Conservation (phyloP, 805 yeast genomes). For the Starmera amethionina region DNA sequence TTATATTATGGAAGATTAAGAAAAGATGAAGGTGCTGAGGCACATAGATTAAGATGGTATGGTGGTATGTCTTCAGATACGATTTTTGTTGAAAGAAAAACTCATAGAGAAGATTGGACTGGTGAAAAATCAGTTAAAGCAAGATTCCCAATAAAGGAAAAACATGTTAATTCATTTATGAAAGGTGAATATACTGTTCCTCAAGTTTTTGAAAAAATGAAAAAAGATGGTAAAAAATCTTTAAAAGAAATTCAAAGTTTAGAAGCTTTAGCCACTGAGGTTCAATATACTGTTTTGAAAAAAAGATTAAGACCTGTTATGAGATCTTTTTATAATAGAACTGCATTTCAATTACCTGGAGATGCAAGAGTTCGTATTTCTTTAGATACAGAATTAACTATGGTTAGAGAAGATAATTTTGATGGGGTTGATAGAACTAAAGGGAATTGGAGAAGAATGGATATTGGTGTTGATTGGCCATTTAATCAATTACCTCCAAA, state of each 20-base stretch:
- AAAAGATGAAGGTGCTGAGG: constrained; percentile 98
- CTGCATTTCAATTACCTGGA: constrained; percentile 98
- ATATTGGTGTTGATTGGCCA: constrained; percentile 96
- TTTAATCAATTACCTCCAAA: constrained; percentile 74
- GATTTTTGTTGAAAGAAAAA: constrained; percentile 92
- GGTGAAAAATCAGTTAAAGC: constrained; percentile 99
- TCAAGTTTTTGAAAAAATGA: constrained; percentile 85
- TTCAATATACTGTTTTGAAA: constrained; percentile 81
- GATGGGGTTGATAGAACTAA: constrained; percentile 88
- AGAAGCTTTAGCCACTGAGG: constrained; percentile 87
- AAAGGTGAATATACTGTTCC: constrained; percentile 77
- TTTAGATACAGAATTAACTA: constrained; percentile 90
- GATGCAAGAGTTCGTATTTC: constrained; percentile 99
- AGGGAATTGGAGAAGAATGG: constrained; percentile 96
- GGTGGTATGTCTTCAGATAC: constrained; percentile 95
- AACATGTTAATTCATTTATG: constrained; percentile 76
- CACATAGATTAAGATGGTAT: constrained; percentile 96
- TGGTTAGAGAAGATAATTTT: constrained; percentile 96
- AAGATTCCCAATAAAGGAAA: constrained; percentile 86
- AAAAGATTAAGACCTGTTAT: constrained; percentile 86
- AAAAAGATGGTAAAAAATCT: constrained; percentile 87
- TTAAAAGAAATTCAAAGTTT: constrained; percentile 81
- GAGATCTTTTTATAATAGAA: constrained; percentile 93
- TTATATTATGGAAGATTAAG: constrained; percentile 89
- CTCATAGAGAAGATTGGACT: constrained; percentile 99